Evolutionary conservation across 2,329 filamentous ascomycete species (phyloP).

Genomic region (Aspergillus hortae): DNA sequence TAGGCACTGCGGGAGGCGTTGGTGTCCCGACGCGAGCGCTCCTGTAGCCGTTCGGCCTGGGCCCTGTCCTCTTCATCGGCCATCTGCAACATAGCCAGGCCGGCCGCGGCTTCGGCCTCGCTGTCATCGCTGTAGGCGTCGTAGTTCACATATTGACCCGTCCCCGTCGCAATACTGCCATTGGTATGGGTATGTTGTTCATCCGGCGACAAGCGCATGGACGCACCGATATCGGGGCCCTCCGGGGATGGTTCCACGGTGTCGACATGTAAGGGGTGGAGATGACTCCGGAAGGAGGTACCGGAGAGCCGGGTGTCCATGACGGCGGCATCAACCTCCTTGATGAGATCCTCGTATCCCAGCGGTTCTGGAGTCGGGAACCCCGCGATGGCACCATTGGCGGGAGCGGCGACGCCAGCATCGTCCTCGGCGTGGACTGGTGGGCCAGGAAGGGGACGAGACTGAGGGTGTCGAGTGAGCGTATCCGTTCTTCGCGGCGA

Average conservation of each 20-base stretch:
- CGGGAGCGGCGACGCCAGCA: slow-evolving; percentile 11
- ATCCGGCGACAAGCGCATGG: slow-evolving; percentile 37
- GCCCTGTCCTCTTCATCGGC: slow-evolving; percentile 73
- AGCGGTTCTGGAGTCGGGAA: slow-evolving; percentile 14
- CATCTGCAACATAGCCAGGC: slow-evolving; percentile 76
- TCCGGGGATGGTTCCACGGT: slow-evolving; percentile 1
- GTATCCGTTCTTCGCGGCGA: slow-evolving; percentile 52
- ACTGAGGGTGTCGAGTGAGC: slow-evolving; percentile 53
- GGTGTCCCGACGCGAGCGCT: slow-evolving; percentile 57
- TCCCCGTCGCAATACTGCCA: slow-evolving; percentile 42
- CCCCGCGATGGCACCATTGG: slow-evolving; percentile 38
- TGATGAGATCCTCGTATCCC: slow-evolving; percentile 55
- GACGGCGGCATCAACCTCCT: slow-evolving; percentile 54
- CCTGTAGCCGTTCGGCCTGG: slow-evolving; percentile 43
- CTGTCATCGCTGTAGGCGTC: slow-evolving; percentile 66
- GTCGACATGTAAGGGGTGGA: slow-evolving; percentile 21
- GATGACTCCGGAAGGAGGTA: slow-evolving; percentile 13
- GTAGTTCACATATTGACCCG: slow-evolving; percentile 45
- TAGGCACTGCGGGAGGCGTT: slow-evolving; percentile 48
- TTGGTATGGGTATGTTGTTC: slow-evolving; percentile 49
- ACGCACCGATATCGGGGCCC: slow-evolving; percentile 4
- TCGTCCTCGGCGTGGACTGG: slow-evolving; percentile 45
- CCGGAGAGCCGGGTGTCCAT: slow-evolving; percentile 29
- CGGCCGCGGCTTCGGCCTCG: slow-evolving; percentile 82
- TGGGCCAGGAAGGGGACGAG: slow-evolving; percentile 57